These are phyloP conservation scores for Abrus precatorius DNA, from an alignment of 306 rosid species.

Conservation along the genomic window DNA sequence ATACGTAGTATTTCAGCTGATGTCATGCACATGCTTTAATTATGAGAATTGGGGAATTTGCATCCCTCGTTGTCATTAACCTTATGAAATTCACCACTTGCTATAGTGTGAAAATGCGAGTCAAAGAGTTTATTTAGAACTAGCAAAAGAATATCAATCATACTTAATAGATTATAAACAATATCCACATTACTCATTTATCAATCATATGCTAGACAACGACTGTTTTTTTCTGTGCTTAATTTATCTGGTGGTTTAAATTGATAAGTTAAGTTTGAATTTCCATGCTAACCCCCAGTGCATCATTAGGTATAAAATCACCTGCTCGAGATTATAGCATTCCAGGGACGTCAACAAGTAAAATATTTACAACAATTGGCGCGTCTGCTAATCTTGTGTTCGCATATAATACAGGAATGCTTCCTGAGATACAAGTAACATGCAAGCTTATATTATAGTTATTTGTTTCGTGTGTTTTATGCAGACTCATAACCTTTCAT, in stretches of 20 bases:
- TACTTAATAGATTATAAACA: not conserved
- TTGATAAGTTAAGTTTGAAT: conserved; percentile 24
- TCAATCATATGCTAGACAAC: not conserved
- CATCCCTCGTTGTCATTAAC: conserved; percentile 1
- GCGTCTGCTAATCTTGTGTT: conserved; percentile 95
- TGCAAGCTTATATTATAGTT: conserved; percentile 6
- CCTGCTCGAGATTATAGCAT: conserved; percentile 79
- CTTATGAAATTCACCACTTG: conserved; percentile 7
- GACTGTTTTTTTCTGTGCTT: not conserved
- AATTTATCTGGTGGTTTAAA: not conserved
- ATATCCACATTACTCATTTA: not conserved
- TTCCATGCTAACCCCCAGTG: conserved; percentile 21
- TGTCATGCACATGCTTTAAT: not conserved
- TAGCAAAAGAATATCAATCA: not conserved
- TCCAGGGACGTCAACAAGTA: conserved; percentile 72
- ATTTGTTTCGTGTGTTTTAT: conserved; percentile 32
- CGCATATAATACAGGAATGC: conserved; percentile 97
- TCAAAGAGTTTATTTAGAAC: not conserved
- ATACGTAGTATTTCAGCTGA: not conserved
- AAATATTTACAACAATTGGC: conserved; percentile 84
- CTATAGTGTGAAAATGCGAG: not conserved
- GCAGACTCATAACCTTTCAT: not conserved
- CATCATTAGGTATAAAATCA: conserved; percentile 68
- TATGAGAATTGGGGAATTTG: not conserved
- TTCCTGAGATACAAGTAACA: conserved; percentile 96